These are phyloP conservation scores for Juglanconis oblonga DNA, from an alignment of 2,329 filamentous ascomycete genomes.

Conservation along the genomic window DNA sequence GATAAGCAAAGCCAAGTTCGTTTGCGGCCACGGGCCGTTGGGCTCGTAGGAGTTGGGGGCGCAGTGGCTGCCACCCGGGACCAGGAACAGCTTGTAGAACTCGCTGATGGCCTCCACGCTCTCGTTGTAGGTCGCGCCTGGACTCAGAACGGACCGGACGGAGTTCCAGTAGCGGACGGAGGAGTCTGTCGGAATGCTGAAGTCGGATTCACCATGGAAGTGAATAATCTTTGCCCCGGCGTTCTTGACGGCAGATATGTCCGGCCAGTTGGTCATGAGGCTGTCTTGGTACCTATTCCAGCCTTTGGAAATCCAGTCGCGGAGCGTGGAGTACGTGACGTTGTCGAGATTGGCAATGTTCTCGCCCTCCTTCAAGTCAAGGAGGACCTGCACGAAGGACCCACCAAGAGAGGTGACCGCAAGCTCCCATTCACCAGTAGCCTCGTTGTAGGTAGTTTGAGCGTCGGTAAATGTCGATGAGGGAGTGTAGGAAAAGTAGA, in stretches of 20 bases:
- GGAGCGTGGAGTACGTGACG: conserved; percentile 51
- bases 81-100: conserved; percentile 37
- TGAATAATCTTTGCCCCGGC: conserved; percentile 49
- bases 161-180: conserved; percentile 39
- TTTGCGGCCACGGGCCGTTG: conserved; percentile 37
- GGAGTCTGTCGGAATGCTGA: conserved; percentile 43
- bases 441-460: conserved; percentile 27
- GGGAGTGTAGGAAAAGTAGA: conserved; percentile 33
- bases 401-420: conserved; percentile 14
- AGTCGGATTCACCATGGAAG: conserved; percentile 50
- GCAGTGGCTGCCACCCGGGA: conserved; percentile 52
- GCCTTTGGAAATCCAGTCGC: conserved; percentile 45
- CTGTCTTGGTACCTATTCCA: conserved; percentile 46
- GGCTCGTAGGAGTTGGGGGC: conserved; percentile 37
- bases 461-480: conserved; percentile 31
- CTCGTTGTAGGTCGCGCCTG: conserved; percentile 29
- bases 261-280: conserved; percentile 40
- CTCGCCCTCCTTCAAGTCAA: conserved; percentile 13
- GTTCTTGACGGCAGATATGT: conserved; percentile 40
- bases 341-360: conserved; percentile 37
- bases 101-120: conserved; percentile 40
- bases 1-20: conserved; percentile 27
- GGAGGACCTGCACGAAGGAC: conserved; percentile 3
- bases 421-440: conserved; percentile 23
- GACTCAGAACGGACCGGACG: conserved; percentile 44